Evolutionary conservation across 2,329 filamentous ascomycete species (phyloP), one percentile per base, ranked within the genome.

Genomic region (Fusarium heterosporum): DNA sequence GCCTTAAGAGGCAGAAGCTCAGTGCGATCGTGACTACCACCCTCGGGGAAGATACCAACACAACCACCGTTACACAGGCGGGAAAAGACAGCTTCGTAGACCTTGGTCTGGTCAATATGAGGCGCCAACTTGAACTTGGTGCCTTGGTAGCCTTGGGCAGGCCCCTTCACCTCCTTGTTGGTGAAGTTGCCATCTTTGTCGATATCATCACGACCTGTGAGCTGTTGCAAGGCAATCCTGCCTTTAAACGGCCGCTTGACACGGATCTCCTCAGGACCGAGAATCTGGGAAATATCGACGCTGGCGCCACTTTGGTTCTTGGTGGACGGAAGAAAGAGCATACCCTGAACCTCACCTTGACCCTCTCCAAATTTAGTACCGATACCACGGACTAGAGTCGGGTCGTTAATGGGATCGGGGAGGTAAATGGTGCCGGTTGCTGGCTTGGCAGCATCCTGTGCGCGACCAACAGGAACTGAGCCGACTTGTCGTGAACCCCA

Each of bases 41-140:
- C 95, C 80, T 99, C 95, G 3, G 95, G 95, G 78, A 98, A 99
- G 74, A 99, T 97, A 65, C 95, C 96, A 54, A 98, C 92, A 75
- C 93, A 97, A 17, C 94, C 95, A 45, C 93, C 93, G 38, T 87
- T 85, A 69, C 90, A 89, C 32, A 99, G 85, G 29, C 93, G 89
- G 68, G 90, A 87, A 78, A 97, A 97, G 16, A 99, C 95, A 19
- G 93, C 92, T 76, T 97, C 89, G 80, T 98, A 98, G 28, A 98
- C 95, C 71, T 93, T 88, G 29, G 90, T 94, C 81, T 98, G 95
- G 77, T 98, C 93, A 40, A 97, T 93, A 74, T 97, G 93, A 4
- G 95, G 95, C 4, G 95, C 93, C 42, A 93, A 83, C 80, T 96
- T 96, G 83, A 90, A 98, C 71, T 90, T 91, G 48, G 89, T 91